Conservation (phyloP, 2,329 filamentous ascomycete species). For the Colletotrichum agaves region DNA sequence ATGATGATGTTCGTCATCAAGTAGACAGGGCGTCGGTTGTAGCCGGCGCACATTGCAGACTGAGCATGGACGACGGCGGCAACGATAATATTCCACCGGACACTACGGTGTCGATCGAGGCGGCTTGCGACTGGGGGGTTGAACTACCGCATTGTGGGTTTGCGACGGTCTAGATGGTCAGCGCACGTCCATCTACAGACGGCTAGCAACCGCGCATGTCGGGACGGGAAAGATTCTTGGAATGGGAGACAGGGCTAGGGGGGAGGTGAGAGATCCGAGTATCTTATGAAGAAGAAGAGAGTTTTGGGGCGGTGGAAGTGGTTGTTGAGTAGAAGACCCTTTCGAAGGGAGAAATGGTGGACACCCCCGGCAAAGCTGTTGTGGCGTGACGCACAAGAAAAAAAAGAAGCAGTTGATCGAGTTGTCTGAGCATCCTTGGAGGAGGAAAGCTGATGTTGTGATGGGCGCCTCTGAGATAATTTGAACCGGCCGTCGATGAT, state of each 20-base stretch:
- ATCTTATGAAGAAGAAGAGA: slow-evolving; percentile 36
- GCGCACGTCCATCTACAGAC: neutral
- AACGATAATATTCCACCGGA: neutral
- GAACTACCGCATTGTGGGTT: slow-evolving; percentile 13
- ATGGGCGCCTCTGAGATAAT: slow-evolving; percentile 24
- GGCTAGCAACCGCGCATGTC: neutral
- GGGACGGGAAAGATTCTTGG: slow-evolving; percentile 19
- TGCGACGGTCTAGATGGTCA: neutral
- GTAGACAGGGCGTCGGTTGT: neutral
- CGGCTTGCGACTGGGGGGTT: slow-evolving; percentile 11
- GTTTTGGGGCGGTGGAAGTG: slow-evolving; percentile 40
- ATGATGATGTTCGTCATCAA: neutral
- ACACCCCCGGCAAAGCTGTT: slow-evolving; percentile 36
- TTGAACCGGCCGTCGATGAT: slow-evolving; percentile 15
- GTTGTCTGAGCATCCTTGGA: slow-evolving; percentile 23
- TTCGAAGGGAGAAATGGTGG: slow-evolving; percentile 36
- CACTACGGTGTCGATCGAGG: slow-evolving; percentile 1
- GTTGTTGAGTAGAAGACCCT: slow-evolving; percentile 39
- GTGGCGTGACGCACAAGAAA: slow-evolving; percentile 38
- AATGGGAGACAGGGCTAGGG: slow-evolving; percentile 21
- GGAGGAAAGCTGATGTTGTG: slow-evolving; percentile 33
- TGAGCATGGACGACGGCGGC: slow-evolving; percentile 8
- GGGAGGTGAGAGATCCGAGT: slow-evolving; percentile 36
- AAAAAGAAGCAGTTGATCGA: slow-evolving; percentile 34
- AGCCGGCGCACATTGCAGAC: neutral